Conservation (phyloP, 2,329 filamentous ascomycete genomes). For the Colletotrichum sp. region DNA sequence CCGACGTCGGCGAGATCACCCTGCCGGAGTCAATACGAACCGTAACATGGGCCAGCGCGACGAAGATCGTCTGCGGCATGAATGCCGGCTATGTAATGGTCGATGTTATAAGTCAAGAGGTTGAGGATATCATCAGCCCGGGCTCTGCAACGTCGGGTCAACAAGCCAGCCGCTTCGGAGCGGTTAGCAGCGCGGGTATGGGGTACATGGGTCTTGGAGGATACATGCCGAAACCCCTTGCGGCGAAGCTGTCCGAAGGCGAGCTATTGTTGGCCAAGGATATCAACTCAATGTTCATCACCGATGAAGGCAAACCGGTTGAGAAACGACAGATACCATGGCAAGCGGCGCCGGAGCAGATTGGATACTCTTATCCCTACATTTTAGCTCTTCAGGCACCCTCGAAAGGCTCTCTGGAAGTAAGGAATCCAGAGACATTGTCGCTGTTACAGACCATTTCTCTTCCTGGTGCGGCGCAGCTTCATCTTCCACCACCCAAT, state of each 20-base stretch:
- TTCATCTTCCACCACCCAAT: conserved; percentile 92
- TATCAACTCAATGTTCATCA: conserved; percentile 92
- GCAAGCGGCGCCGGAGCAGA: conserved; percentile 83
- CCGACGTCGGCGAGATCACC: conserved; percentile 76
- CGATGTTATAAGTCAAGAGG: conserved; percentile 75
- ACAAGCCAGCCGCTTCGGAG: conserved; percentile 78
- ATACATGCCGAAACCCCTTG: conserved; percentile 89
- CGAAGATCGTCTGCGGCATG: conserved; percentile 87
- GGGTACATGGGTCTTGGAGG: conserved; percentile 95
- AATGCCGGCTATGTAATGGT: conserved; percentile 91
- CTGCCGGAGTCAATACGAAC: conserved; percentile 85
- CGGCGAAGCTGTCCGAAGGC: conserved; percentile 79
- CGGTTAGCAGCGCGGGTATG: conserved; percentile 86
- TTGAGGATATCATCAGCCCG: conserved; percentile 80
- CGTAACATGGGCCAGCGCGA: conserved; percentile 89
- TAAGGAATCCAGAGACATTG: conserved; percentile 90
- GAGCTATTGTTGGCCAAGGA: conserved; percentile 96
- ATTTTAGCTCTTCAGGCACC: conserved; percentile 85
- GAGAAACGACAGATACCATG: conserved; percentile 92
- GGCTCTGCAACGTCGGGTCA: conserved; percentile 67
- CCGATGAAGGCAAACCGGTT: conserved; percentile 79
- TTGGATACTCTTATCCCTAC: conserved; percentile 97
- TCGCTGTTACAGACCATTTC: conserved; percentile 87
- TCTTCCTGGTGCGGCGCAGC: conserved; percentile 79
- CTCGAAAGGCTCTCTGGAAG: conserved; percentile 83